Base-by-base conservation (phyloP, 257 asterid species). In the Scutellaria galericulata region DNA sequence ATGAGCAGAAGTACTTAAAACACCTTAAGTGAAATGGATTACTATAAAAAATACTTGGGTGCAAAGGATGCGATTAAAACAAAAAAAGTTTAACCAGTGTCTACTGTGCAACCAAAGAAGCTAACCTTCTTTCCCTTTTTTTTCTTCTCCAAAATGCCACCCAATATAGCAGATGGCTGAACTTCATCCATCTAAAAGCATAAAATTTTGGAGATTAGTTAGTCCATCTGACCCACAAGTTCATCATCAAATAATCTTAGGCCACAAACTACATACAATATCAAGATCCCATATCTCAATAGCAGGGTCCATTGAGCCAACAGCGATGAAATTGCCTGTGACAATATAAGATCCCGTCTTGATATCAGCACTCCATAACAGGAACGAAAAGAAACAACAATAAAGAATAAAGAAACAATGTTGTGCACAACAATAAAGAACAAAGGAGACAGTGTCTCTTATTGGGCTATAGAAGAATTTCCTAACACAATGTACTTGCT, bases 271-370 rank as follows among this genome's bases (percentile, higher is more conserved):
- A 67, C 96, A 35, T 87, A 95, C 98, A 51, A 91, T 84, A 65
- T 92, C 98, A 72, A 95, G 98, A 83, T 95, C 97, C 98, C 98
- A 95, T 80, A 95, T 90, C 78, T 95, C 96, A 44, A 92, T 95
- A 54, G 92, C 79, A 14, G 97, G 98, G 31, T 92, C 96, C 97
- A 92, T 90, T 53, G 96, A 87, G 62, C 97, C 99, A 66, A 95
- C 93, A 71, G 90, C 97, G 20, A 95, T 61, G 76, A 92, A 92
- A 84, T 95, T 95, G 46, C 99, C 98, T 90, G 70, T 70, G 70
- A 71, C 51, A 77, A 66, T 66, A 37, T 71, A 71, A 64, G 37
- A 61, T 46, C 37, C 75, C 42, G 18, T 39, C 7, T 73, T 31
- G 54, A 68, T 65, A 68, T 73, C 63, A 58, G 44, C 42, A 53